These are phyloP conservation scores for Infundibulicybe gibba DNA, from an alignment of 768 basidiomycete genomes.

Conservation along the genomic window DNA sequence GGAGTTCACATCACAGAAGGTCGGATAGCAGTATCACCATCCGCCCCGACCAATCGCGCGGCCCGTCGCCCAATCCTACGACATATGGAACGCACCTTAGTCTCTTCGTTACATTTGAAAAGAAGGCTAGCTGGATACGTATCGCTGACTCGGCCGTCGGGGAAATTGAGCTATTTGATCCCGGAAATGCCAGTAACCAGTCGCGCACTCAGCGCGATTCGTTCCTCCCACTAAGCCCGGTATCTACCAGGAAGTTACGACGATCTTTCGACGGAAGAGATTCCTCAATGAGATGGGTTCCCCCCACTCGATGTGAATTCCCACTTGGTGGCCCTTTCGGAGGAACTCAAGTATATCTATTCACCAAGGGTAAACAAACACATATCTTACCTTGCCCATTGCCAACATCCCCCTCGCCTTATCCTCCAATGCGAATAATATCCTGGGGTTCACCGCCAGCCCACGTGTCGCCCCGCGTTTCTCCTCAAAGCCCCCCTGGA, in stretches of 20 bases:
- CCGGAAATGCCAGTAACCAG: conserved; percentile 23
- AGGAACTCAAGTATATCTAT: conserved; percentile 44
- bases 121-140: conserved; percentile 83
- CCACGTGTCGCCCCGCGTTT: conserved; percentile 50
- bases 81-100: conserved; percentile 70
- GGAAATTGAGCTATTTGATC: conserved; percentile 65
- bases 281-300: conserved; percentile 45
- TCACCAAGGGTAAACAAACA: conserved; percentile 68
- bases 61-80: conserved; percentile 16
- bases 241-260: conserved; percentile 19
- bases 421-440: conserved; percentile 50
- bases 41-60: conserved; percentile 24
- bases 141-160: conserved; percentile 77
- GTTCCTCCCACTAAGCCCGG: conserved; percentile 7
- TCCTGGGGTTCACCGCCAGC: conserved; percentile 59
- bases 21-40: conserved; percentile 36
- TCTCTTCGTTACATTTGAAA: conserved; percentile 83
- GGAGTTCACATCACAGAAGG: conserved; percentile 34
- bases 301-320: conserved; percentile 44
- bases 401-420: conserved; percentile 42
- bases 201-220: conserved; percentile 12
- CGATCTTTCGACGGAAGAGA: conserved; percentile 21
- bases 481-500: conserved; percentile 10
- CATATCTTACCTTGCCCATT: conserved; percentile 69
- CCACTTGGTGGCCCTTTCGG: conserved; percentile 29